Percentiles rank a stretch among this genome's conserved stretches.
These are phyloP conservation scores for Euphorbia celastroides DNA, from an alignment of 441 rosid genomes.

Conservation along the genomic window DNA sequence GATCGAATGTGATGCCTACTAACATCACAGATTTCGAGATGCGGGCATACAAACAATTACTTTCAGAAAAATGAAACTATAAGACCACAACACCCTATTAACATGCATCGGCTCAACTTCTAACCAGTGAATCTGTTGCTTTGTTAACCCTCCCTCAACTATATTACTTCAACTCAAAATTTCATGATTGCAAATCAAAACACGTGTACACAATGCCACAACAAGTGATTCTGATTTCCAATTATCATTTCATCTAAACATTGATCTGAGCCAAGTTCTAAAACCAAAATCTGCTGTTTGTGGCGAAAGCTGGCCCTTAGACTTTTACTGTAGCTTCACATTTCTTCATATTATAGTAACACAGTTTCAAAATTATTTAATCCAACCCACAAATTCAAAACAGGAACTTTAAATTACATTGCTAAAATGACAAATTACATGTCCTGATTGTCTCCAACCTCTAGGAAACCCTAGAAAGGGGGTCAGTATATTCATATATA, in stretches of 20 bases:
- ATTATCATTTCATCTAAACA: not conserved
- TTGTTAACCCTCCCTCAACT: slow-evolving; percentile 1
- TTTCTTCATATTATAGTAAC: not conserved
- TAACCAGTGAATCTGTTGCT: not conserved
- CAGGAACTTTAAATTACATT: not conserved
- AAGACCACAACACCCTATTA: not conserved
- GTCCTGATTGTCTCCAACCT: not conserved
- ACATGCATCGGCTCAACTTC: not conserved
- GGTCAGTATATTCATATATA: not conserved
- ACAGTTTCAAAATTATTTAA: not conserved
- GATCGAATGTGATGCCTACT: not conserved
- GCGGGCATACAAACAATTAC: not conserved
- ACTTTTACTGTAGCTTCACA: not conserved
- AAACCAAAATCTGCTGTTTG: no score
- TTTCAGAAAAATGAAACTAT: not conserved
- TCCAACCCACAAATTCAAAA: not conserved
- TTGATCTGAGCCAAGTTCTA: not conserved
- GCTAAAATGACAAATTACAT: not conserved
- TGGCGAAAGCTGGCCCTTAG: no score
- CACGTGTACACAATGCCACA: not conserved
- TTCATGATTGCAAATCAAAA: not conserved
- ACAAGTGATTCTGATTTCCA: not conserved
- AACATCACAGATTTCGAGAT: not conserved
- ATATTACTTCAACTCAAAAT: not conserved
- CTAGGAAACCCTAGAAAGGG: not conserved